These are phyloP conservation scores for Suillus ampliporus DNA, from an alignment of 768 basidiomycete species.

Conservation along the genomic window DNA sequence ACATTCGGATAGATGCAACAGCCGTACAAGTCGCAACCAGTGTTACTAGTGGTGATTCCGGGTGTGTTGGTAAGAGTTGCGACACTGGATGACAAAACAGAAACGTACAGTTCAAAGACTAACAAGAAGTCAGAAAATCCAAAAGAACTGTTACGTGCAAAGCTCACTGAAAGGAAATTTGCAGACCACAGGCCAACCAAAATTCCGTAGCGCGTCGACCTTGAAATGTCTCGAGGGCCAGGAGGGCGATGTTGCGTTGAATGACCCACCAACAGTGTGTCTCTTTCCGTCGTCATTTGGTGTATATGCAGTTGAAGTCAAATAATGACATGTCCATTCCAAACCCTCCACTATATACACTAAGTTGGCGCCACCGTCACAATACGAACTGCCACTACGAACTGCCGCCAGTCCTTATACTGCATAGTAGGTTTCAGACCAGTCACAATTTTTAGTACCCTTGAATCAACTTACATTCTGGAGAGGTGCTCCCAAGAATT, in stretches of 20 bases:
- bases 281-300: slow-evolving; percentile 39
- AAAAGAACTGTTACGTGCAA: not conserved
- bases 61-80: slow-evolving; percentile 7
- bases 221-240: slow-evolving; percentile 67
- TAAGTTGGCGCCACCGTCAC: too few relatives aligned
- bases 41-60: too few relatives aligned
- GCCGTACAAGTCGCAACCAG: slow-evolving; percentile 76
- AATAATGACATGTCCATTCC: too few relatives aligned
- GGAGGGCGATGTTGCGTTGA: slow-evolving; percentile 12
- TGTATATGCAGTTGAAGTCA: too few relatives aligned
- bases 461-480: too few relatives aligned
- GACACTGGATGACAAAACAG: not conserved
- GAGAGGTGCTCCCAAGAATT: too few relatives aligned
- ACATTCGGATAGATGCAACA: slow-evolving; percentile 11
- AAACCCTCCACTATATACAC: too few relatives aligned
- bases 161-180: slow-evolving; percentile 72
- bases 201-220: slow-evolving; percentile 65
- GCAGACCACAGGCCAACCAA: slow-evolving; percentile 76
- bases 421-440: too few relatives aligned
- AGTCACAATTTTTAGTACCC: too few relatives aligned
- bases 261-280: slow-evolving; percentile 31
- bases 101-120: slow-evolving; percentile 59
- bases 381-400: too few relatives aligned
- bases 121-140: slow-evolving; percentile 10
- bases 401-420: too few relatives aligned